phyloP scores from a whole-genome alignment of 78 protist species.

The Neovahlkampfia damariscottae region DNA sequence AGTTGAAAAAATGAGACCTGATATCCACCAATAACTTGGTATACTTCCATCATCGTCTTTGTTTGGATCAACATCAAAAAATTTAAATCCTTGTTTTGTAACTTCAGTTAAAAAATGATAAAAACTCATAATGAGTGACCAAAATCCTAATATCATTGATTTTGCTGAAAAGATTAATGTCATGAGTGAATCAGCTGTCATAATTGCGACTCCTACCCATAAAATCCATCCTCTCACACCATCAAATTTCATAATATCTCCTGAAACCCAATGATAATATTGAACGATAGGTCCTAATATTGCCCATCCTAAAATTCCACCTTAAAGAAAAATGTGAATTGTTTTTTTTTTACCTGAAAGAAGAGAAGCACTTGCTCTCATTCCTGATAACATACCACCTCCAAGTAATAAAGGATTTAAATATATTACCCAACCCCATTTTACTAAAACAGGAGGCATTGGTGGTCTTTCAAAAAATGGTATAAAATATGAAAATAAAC shows the following conservation, averaged over 20 bases:
- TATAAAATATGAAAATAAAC: conserved; percentile 37
- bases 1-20: conserved; percentile 40
- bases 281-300: conserved; percentile 56
- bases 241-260: not conserved
- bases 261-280: conserved; percentile 38
- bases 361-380: conserved; percentile 51
- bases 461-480: conserved; percentile 44
- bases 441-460: conserved; percentile 1
- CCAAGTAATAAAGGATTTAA: not conserved
- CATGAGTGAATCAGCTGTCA: conserved; percentile 44
- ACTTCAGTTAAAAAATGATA: no score
- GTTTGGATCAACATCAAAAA: not conserved
- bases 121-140: no score
- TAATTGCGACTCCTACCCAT: conserved; percentile 59
- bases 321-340: no score
- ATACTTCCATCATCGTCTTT: conserved; percentile 13
- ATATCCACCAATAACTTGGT: conserved; percentile 41
- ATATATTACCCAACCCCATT: conserved; percentile 44
- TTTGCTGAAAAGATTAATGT: conserved; percentile 16
- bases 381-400: conserved; percentile 49
- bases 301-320: conserved; percentile 53
- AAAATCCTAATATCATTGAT: no score
- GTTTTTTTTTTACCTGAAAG: no score
- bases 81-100: no score
- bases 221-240: conserved; percentile 35